Evolutionary conservation across 352 stramenopile genomes (phyloP).

Genomic region (Pilasporangium apinafurcum): DNA sequence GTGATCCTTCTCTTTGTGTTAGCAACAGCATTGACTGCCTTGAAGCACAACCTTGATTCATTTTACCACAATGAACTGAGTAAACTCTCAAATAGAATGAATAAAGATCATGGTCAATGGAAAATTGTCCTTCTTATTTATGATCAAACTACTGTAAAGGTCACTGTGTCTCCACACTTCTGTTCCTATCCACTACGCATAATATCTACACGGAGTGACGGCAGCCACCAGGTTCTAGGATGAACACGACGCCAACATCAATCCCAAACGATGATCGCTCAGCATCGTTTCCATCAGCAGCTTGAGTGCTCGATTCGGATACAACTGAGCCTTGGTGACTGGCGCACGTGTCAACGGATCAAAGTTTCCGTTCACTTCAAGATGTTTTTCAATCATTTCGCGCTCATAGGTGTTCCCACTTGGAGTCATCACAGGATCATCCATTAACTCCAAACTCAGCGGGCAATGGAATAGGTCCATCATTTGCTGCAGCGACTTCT

Average conservation of each 20-base stretch:
- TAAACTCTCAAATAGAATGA: too few relatives aligned
- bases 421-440: constrained; percentile 65
- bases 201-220: too few relatives aligned
- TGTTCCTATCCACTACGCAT: too few relatives aligned
- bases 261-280: constrained; percentile 46
- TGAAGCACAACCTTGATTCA: too few relatives aligned
- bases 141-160: too few relatives aligned
- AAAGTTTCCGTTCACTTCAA: constrained; percentile 68
- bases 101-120: too few relatives aligned
- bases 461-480: constrained; percentile 69
- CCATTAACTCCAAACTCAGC: constrained; percentile 72
- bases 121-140: too few relatives aligned
- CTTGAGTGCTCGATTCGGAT: constrained; percentile 66
- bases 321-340: constrained; percentile 51
- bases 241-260: constrained; percentile 31
- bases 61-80: too few relatives aligned
- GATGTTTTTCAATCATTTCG: constrained; percentile 69
- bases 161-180: too few relatives aligned
- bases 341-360: constrained; percentile 55
- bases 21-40: too few relatives aligned
- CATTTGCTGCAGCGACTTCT: constrained; percentile 55
- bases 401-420: constrained; percentile 74
- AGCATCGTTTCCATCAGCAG: constrained; percentile 67
- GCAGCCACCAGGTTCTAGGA: too few relatives aligned
- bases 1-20: too few relatives aligned